phyloP scores from a whole-genome alignment of 192 early-diverging fungal species.

The Mortierella alpina region DNA sequence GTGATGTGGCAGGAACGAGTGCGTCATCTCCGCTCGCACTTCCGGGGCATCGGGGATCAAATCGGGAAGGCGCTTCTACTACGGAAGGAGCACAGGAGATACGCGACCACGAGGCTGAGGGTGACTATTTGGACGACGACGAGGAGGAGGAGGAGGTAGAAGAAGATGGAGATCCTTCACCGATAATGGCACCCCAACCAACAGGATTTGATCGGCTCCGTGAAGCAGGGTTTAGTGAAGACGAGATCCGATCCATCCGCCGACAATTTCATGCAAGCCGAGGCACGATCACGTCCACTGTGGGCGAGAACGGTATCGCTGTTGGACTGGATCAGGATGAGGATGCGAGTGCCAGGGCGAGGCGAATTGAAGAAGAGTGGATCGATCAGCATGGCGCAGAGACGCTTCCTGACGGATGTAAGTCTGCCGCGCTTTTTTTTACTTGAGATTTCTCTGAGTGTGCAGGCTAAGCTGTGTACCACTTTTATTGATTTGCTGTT shows the following conservation, averaged over 20 bases:
- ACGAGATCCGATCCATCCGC: slow-evolving; percentile 64
- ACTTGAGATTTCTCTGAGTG: not conserved
- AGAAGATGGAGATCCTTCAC: slow-evolving; percentile 39
- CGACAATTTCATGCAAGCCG: slow-evolving; percentile 65
- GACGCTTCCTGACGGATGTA: slow-evolving; percentile 67
- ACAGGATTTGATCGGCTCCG: slow-evolving; percentile 68
- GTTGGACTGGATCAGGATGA: slow-evolving; percentile 40
- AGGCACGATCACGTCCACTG: slow-evolving; percentile 43
- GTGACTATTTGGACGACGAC: not conserved
- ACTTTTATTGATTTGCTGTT: not conserved
- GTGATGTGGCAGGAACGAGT: slow-evolving; percentile 1
- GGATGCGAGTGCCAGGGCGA: slow-evolving; percentile 36
- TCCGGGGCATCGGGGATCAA: slow-evolving; percentile 4
- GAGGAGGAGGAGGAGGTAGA: not conserved
- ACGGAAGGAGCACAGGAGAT: not conserved
- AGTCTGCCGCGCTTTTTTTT: slow-evolving; percentile 26
- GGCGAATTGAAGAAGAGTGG: slow-evolving; percentile 65
- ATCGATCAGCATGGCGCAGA: slow-evolving; percentile 65
- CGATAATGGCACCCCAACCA: slow-evolving; percentile 49
- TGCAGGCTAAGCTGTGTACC: not conserved
- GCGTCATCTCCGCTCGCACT: slow-evolving; percentile 24
- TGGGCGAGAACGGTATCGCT: slow-evolving; percentile 47
- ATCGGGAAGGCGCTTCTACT: not conserved
- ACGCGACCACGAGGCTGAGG: not conserved
- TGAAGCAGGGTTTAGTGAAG: slow-evolving; percentile 68